Evolutionary conservation across 306 rosid genomes (phyloP).

Genomic region (Prinsepia uniflora): DNA sequence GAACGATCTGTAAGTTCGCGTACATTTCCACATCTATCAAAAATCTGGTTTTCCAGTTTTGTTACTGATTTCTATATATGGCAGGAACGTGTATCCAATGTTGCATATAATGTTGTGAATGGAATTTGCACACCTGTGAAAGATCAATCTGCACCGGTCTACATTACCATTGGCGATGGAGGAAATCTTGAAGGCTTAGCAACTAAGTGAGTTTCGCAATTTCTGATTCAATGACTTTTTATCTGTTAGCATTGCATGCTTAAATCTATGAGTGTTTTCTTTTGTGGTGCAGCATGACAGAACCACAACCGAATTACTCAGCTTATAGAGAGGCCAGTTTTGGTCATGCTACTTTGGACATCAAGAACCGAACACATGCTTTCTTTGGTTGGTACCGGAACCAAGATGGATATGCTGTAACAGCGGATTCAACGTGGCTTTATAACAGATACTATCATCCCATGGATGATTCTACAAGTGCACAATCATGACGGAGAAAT

Average conservation of each 20-base stretch:
- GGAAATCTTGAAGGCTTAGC: conserved; percentile 90
- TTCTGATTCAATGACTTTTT: not conserved
- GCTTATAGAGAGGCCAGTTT: conserved; percentile 82
- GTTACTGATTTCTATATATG: not conserved
- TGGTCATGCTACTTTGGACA: conserved; percentile 73
- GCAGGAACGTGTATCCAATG: conserved; percentile 81
- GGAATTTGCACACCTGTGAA: conserved; percentile 62
- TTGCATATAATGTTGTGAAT: conserved; percentile 62
- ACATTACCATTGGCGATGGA: conserved; percentile 89
- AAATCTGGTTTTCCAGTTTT: not conserved
- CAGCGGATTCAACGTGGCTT: conserved; percentile 71
- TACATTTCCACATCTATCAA: not conserved
- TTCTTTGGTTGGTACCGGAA: conserved; percentile 73
- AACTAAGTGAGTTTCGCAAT: conserved; percentile 48
- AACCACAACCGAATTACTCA: conserved; percentile 78
- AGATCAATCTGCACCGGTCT: conserved; percentile 79
- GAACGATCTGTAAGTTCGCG: conserved; percentile 65
- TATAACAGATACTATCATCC: conserved; percentile 61
- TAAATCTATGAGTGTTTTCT: conserved; percentile 1
- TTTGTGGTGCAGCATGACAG: conserved; percentile 59
- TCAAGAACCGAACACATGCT: conserved; percentile 83
- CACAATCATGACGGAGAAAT: conserved; percentile 15
- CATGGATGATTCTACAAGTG: conserved; percentile 50
- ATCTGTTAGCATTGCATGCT: not conserved
- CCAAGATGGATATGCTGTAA: conserved; percentile 66